These are phyloP conservation scores for Yamadazyma epiphylla DNA, from an alignment of 1,139 yeast species.

Conservation along the genomic window DNA sequence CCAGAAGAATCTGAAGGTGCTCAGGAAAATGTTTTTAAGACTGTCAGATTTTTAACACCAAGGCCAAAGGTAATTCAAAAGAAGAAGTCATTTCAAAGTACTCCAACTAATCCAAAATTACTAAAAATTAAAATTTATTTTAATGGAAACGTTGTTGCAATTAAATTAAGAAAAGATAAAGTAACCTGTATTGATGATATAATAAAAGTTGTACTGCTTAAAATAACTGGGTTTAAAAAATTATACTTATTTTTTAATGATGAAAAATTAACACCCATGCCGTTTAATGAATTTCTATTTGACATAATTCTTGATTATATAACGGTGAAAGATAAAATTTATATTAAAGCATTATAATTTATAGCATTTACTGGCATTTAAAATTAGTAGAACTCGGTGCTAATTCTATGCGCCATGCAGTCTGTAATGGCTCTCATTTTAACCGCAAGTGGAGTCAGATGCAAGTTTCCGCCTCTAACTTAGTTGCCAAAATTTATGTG, in stretches of 20 bases:
- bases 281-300: constrained; percentile 15
- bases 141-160: constrained; percentile 10
- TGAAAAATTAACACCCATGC: constrained; percentile 21
- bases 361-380: too few relatives aligned
- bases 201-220: constrained; percentile 20
- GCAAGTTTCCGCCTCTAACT: too few relatives aligned
- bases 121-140: constrained; percentile 20
- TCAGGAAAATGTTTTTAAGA: background rate
- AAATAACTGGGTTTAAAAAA: constrained; percentile 15
- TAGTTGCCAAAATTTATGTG: too few relatives aligned
- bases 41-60: background rate
- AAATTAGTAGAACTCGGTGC: too few relatives aligned
- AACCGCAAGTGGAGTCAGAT: too few relatives aligned
- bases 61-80: background rate
- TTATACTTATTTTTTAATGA: constrained; percentile 23
- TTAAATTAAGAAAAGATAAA: constrained; percentile 26
- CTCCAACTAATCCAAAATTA: constrained; percentile 1
- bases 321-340: constrained; percentile 22
- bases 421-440: too few relatives aligned
- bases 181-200: constrained; percentile 22
- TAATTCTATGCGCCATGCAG: too few relatives aligned
- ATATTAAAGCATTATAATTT: constrained; percentile 17
- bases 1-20: constrained; percentile 3
- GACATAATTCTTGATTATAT: constrained; percentile 26
- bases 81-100: constrained; percentile 1